Base-by-base conservation (phyloP, 306 rosid species). In the Castanopsis chinensis region DNA sequence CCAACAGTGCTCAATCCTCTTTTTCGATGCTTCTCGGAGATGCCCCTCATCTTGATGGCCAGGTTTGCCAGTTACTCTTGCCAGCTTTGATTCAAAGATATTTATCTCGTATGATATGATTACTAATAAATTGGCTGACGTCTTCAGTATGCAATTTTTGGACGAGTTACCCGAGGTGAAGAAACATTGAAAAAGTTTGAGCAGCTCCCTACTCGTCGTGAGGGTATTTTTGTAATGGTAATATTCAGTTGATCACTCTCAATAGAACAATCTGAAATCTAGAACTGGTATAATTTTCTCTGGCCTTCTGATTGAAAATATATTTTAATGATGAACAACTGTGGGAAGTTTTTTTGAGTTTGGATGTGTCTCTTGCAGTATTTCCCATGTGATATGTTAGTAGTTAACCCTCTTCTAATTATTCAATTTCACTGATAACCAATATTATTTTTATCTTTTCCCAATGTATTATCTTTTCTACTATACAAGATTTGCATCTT, bases 211-310 rank as follows among this genome's bases (percentile, higher is more conserved):
- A 95, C 99, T 28, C 98, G 89, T 58, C 86, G 57, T 49, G 97
- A 93, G 83, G 98, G 97, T 75, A 91, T 95, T 61, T 93, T 95
- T 83, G 97, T 93, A 52, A 93, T 93, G 99, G 99, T 95, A 90
- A 35, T 75, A 69, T 77, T 37, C 19, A 53, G 19, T 52, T 59
- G 32, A 3, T 59, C 17, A 11, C 65, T 59, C 6, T 59, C 23
- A 49, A 49, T 59, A 59, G 45, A 41, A 59, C 4, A 18, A 59
- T 59, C 32, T 59, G 65, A 23, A 59, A 9, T 23, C 15, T 23
- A 10, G 33, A 59, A 59, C 65, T 59, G 65, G 65, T 20, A 23
- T 33, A 59, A 23, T 59, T 59, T 20, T 59, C 65, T 9, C 11
- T 0, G 3, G 32, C 32, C 33, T 59, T 3, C 65, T 11, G 32